phyloP scores from a whole-genome alignment of 176 grass and related monocot genomes.

The Leersia perrieri region DNA sequence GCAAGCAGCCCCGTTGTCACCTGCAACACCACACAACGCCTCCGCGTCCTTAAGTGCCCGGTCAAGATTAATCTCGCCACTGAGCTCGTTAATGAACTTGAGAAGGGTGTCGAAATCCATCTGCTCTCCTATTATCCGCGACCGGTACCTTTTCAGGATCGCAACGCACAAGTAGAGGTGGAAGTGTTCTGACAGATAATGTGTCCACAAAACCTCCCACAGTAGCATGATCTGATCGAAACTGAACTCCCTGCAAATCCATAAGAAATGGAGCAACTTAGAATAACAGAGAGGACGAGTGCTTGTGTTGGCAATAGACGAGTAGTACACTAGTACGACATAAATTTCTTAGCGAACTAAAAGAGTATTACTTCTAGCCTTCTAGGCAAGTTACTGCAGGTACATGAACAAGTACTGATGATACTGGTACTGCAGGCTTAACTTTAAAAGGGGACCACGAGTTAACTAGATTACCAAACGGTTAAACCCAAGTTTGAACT shows the following conservation, averaged over 20 bases:
- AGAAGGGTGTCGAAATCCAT: conserved; percentile 99
- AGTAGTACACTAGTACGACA: background rate
- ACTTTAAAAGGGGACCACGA: background rate
- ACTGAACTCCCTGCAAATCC: conserved; percentile 65
- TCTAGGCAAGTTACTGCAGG: background rate
- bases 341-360: background rate
- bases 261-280: background rate
- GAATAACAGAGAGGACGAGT: background rate
- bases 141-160: conserved; percentile 72
- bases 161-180: conserved; percentile 92
- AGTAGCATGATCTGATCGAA: conserved; percentile 78
- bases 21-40: conserved; percentile 58
- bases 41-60: conserved; percentile 71
- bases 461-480: background rate
- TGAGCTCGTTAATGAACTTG: conserved; percentile 98
- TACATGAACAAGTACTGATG: too few relatives aligned
- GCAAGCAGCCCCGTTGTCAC: conserved; percentile 65
- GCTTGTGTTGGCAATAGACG: background rate
- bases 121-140: conserved; percentile 73
- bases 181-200: conserved; percentile 92
- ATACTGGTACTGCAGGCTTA: background rate
- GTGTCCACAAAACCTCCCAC: conserved; percentile 96
- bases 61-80: conserved; percentile 78
- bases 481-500: background rate
- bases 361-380: background rate